Conservation (phyloP, 2,329 filamentous ascomycete species). For the Cercospora nicotianae region DNA sequence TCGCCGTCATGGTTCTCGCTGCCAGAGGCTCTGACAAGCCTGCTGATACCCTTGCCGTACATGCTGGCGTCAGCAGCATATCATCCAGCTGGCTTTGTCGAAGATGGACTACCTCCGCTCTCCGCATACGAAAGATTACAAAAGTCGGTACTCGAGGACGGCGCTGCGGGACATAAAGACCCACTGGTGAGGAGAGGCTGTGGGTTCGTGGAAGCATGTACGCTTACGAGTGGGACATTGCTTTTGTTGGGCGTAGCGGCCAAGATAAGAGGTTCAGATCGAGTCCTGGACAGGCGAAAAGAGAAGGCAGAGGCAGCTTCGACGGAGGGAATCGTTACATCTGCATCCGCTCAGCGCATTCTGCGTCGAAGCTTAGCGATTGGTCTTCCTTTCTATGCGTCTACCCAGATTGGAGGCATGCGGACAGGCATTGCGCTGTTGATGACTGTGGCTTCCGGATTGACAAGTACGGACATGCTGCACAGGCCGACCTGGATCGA, state of each 20-base stretch:
- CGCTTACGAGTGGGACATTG: constrained; percentile 49
- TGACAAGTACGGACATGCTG: constrained; percentile 38
- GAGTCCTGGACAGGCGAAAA: constrained; percentile 37
- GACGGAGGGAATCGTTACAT: constrained; percentile 19
- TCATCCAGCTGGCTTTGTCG: constrained; percentile 33
- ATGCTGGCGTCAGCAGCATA: constrained; percentile 51
- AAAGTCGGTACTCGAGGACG: constrained; percentile 29
- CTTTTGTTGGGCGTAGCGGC: constrained; percentile 47
- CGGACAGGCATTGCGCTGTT: constrained; percentile 55
- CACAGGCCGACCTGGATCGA: constrained; percentile 23
- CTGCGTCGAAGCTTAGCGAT: constrained; percentile 30
- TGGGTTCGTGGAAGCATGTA: constrained; percentile 47
- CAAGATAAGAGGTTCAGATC: constrained; percentile 34
- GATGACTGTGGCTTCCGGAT: constrained; percentile 47
- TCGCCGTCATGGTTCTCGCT: constrained; percentile 39
- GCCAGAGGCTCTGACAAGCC: constrained; percentile 51
- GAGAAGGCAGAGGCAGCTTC: constrained; percentile 25
- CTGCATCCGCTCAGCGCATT: constrained; percentile 22
- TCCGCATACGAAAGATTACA: constrained; percentile 36
- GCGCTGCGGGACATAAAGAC: constrained; percentile 16
- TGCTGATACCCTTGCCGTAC: constrained; percentile 53
- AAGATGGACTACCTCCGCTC: constrained; percentile 33
- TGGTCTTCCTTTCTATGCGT: constrained; percentile 57
- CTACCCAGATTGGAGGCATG: constrained; percentile 56
- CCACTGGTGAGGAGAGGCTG: constrained; percentile 19